Evolutionary conservation across 768 basidiomycete genomes (phyloP).

Genomic region (Crassisporium funariophilum): DNA sequence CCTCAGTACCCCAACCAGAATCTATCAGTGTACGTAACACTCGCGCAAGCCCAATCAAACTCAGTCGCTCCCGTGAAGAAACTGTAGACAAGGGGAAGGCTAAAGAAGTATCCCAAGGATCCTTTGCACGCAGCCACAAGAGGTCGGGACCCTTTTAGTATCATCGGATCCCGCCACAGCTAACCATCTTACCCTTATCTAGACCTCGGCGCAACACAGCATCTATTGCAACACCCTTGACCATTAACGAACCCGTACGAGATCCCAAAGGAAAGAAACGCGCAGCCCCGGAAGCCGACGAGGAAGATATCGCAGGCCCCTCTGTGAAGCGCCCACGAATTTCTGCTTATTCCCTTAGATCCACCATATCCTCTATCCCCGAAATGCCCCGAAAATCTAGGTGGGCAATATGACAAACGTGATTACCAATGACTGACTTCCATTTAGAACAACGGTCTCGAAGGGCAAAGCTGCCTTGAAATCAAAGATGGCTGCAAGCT

Average conservation of each 20-base stretch:
- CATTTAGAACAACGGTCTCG: constrained; percentile 45
- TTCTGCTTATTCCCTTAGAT: constrained; percentile 69
- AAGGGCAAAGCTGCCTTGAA: constrained; percentile 66
- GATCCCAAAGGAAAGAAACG: constrained; percentile 94
- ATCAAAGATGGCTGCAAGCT: constrained; percentile 60
- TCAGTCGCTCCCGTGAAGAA: constrained; percentile 58
- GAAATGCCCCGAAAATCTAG: constrained; percentile 80
- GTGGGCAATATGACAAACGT: constrained; percentile 35
- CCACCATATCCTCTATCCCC: constrained; percentile 46
- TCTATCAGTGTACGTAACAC: constrained; percentile 41
- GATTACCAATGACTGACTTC: constrained; percentile 13
- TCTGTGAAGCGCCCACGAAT: constrained; percentile 67
- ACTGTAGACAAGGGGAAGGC: constrained; percentile 60
- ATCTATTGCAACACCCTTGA: constrained; percentile 43
- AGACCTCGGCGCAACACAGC: constrained; percentile 64
- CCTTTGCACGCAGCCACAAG: constrained; percentile 52
- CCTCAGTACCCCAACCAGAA: constrained; percentile 34
- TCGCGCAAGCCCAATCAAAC: constrained; percentile 44
- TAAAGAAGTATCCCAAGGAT: constrained; percentile 59
- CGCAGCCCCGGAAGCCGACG: constrained; percentile 78
- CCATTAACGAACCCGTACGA: constrained; percentile 75
- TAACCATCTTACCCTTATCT: constrained; percentile 29
- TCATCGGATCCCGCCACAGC: constrained; percentile 25
- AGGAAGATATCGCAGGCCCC: constrained; percentile 56
- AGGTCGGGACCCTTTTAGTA: constrained; percentile 50